Evolutionary conservation across 306 rosid species (phyloP).

Genomic region (Ormosia semicastrata): DNA sequence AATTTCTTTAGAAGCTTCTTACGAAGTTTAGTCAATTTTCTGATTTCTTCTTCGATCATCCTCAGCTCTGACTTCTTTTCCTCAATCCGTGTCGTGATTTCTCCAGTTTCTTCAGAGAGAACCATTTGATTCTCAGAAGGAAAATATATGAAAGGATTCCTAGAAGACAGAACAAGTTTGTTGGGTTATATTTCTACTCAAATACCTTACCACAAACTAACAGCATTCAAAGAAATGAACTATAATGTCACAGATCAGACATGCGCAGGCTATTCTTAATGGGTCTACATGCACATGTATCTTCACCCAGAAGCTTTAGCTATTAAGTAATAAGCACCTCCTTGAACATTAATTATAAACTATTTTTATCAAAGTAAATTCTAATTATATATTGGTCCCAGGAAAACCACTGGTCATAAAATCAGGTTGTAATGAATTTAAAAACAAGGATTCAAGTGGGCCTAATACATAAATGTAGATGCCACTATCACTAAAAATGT

Average conservation of each 20-base stretch:
- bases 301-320: not conserved
- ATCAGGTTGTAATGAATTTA: not conserved
- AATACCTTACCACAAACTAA: not conserved
- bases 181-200: not conserved
- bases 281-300: not conserved
- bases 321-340: not conserved
- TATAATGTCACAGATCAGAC: not conserved
- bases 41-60: not conserved
- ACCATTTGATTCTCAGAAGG: constrained; percentile 21
- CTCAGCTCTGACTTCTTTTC: constrained; percentile 6
- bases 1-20: not conserved
- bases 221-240: not conserved
- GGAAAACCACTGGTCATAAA: not conserved
- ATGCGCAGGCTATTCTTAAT: not conserved
- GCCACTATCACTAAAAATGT: no score
- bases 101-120: not conserved
- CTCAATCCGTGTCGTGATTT: constrained; percentile 10
- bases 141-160: constrained; percentile 48
- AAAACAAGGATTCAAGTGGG: no score
- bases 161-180: constrained; percentile 21
- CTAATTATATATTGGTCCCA: not conserved
- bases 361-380: not conserved
- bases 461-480: no score
- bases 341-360: not conserved
- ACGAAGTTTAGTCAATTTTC: rapidly evolving